A percentile compares a stretch with the other conserved stretches of the same genome.
Evolutionary conservation across 2,329 filamentous ascomycete species (phyloP).

Genomic region (Xylaria sp.): DNA sequence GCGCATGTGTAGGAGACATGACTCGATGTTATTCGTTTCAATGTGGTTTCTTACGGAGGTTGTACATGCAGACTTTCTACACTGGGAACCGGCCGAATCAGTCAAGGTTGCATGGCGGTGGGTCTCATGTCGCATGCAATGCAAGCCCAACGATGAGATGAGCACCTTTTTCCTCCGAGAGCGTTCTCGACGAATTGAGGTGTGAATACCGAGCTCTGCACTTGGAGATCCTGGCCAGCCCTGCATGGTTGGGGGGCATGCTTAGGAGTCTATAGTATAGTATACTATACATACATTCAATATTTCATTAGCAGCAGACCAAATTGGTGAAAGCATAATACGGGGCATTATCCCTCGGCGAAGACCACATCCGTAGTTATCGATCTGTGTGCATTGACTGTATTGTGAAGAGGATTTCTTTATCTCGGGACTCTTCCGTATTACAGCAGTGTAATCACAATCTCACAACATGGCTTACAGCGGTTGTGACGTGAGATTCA

Average conservation of each 20-base stretch:
- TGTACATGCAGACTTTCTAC: conserved; percentile 18
- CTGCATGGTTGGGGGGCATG: neutral
- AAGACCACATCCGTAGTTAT: neutral
- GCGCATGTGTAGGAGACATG: conserved; percentile 10
- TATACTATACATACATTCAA: neutral
- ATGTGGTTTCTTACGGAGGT: conserved; percentile 7
- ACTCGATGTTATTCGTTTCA: conserved; percentile 21
- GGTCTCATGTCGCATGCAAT: conserved; percentile 18
- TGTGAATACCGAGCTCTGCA: neutral
- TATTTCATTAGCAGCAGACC: neutral
- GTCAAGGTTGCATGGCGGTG: conserved; percentile 19
- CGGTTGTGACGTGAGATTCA: conserved; percentile 16
- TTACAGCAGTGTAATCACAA: neutral
- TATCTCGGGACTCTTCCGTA: neutral
- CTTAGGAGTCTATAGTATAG: neutral
- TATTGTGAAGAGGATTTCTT: neutral
- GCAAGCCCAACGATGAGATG: conserved; percentile 27
- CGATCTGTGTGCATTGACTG: conserved; percentile 3
- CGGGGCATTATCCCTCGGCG: conserved; percentile 8
- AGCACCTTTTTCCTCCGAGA: conserved; percentile 22
- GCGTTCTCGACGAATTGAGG: neutral
- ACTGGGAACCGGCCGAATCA: conserved; percentile 10
- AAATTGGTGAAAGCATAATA: neutral
- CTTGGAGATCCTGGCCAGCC: neutral
- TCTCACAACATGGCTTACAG: conserved; percentile 3